Evolutionary conservation across 2,329 filamentous ascomycete species (phyloP), one percentile per base, ranked within the genome.

Genomic region (Penicillium sp.): DNA sequence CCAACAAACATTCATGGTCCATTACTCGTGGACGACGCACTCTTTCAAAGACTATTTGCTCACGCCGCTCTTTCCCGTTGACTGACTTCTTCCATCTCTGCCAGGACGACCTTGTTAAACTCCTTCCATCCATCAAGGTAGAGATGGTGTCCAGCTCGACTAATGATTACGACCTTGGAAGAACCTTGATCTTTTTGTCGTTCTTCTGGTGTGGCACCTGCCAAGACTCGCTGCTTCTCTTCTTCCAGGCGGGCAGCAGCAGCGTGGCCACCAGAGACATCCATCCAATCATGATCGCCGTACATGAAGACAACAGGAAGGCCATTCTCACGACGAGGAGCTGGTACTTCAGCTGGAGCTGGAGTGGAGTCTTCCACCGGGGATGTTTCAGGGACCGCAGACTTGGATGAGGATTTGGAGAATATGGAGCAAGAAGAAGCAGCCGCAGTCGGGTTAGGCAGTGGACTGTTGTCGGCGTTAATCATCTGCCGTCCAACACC

Each of bases 231-330:
- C 28, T 79, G 78, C 65, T 85, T 85, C 64, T 89, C 87, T 60
- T 88, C 83, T 62, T 91, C 88, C 13, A 98, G 84, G 75, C 90
- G 93, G 77, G 93, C 86, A 71, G 90, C 86, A 0, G 93, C 88
- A 0, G 90, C 92, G 51, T 88, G 86, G 0, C 95, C 95, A 30
- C 93, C 95, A 0, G 87, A 87, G 8, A 95, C 88, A 68, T 99
- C 95, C 95, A 99, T 99, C 95, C 95, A 99, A 81, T 99, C 95
- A 72, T 95, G 89, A 70, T 98, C 93, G 65, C 95, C 95, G 73
- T 99, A 99, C 90, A 98, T 93, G 74, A 99, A 86, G 8, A 98
- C 85, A 35, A 98, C 82, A 0, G 95, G 94, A 53, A 93, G 82
- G 1, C 93, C 93, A 0, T 84, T 90, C 68, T 87, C 86, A 10